Conservation (phyloP, 768 basidiomycete genomes). For the Tylopilus sp. region DNA sequence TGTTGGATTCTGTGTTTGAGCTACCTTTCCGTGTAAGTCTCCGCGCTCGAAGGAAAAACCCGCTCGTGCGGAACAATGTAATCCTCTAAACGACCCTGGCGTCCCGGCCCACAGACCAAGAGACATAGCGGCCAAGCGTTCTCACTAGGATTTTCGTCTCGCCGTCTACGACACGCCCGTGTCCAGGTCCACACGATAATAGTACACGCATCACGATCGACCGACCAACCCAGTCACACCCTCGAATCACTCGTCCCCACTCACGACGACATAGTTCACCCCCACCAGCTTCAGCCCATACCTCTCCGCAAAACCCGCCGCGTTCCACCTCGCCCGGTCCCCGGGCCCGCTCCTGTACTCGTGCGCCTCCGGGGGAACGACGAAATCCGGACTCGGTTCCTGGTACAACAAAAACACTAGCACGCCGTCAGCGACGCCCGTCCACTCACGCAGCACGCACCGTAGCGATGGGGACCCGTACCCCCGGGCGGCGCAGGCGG, state of each 20-base stretch:
- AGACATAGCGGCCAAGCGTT: too few relatives aligned
- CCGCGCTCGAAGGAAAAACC: too few relatives aligned
- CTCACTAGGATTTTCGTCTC: too few relatives aligned
- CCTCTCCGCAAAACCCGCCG: slow-evolving; percentile 46
- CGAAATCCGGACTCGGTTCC: slow-evolving; percentile 45
- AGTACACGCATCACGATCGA: too few relatives aligned
- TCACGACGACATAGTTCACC: slow-evolving; percentile 52
- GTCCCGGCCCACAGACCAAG: too few relatives aligned
- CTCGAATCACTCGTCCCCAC: slow-evolving; percentile 15
- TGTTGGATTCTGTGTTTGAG: too few relatives aligned
- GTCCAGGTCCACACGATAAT: too few relatives aligned
- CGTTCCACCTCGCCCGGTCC: slow-evolving; percentile 55
- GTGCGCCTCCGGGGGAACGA: slow-evolving; percentile 41
- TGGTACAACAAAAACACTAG: slow-evolving; percentile 58
- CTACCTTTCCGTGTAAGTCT: too few relatives aligned
- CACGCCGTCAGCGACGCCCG: not conserved
- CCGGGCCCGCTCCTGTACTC: slow-evolving; percentile 45
- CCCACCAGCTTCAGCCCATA: slow-evolving; percentile 56
- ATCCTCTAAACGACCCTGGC: too few relatives aligned
- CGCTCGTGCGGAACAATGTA: too few relatives aligned
- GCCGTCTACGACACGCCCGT: too few relatives aligned
- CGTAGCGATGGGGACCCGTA: slow-evolving; percentile 56
- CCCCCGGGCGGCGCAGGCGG: slow-evolving; percentile 54
- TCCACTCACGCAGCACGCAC: slow-evolving; percentile 36
- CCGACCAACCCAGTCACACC: too few relatives aligned